phyloP scores from a whole-genome alignment of 768 basidiomycete species.

The Auricularia sp. region DNA sequence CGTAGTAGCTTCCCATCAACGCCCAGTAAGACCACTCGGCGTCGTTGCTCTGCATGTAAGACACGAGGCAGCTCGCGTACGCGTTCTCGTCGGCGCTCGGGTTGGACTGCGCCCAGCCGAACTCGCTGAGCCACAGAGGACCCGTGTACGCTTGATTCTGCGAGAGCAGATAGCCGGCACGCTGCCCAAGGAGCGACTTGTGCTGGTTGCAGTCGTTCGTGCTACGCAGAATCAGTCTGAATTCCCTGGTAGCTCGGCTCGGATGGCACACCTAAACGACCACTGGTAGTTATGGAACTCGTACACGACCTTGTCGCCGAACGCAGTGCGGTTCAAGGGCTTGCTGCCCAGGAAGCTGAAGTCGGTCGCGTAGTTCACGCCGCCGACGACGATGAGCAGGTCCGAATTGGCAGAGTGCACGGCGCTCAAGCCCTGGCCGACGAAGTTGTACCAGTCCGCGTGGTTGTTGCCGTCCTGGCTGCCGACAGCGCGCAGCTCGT shows the following conservation, averaged over 20 bases:
- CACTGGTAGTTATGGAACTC: slow-evolving; percentile 1
- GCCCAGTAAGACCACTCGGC: neutral
- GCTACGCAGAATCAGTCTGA: neutral
- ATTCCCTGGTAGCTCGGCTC: too few species aligned
- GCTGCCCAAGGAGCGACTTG: neutral
- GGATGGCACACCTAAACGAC: neutral
- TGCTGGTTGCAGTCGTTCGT: neutral
- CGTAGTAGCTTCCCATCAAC: neutral
- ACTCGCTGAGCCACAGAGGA: slow-evolving; percentile 1
- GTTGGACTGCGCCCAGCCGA: neutral
- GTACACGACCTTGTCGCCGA: neutral
- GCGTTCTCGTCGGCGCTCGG: neutral
- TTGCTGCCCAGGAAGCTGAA: neutral
- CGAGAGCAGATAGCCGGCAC: neutral
- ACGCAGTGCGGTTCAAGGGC: neutral
- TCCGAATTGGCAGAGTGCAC: neutral
- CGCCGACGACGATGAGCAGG: neutral
- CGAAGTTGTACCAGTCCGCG: neutral
- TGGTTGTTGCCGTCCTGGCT: neutral
- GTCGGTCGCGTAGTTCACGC: neutral
- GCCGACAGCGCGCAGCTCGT: neutral
- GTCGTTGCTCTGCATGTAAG: neutral
- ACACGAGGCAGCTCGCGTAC: neutral
- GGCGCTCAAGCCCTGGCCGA: neutral
- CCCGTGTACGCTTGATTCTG: neutral